phyloP scores from a whole-genome alignment of 1,284 basidiomycete species.

The Abortiporus biennis region DNA sequence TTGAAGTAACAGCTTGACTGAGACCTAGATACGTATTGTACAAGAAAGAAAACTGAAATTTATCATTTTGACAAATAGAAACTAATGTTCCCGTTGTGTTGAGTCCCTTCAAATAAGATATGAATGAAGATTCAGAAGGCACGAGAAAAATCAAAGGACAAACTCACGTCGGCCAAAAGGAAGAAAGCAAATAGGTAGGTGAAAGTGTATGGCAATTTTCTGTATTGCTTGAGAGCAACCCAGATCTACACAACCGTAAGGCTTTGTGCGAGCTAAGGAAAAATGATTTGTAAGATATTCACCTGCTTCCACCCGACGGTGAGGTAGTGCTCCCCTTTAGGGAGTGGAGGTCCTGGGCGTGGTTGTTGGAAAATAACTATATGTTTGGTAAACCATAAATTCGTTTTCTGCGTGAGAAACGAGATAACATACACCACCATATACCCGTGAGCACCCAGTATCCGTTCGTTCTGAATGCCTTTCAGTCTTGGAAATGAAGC shows the following conservation, averaged over 20 bases:
- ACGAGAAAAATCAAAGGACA: slow-evolving; percentile 1
- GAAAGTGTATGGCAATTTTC: slow-evolving; percentile 70
- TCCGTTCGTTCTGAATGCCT: slow-evolving; percentile 46
- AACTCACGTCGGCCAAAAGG: slow-evolving; percentile 65
- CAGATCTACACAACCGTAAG: slow-evolving; percentile 44
- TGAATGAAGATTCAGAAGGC: background rate
- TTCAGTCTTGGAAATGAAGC: background rate
- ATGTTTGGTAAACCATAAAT: background rate
- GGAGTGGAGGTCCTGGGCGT: slow-evolving; percentile 66
- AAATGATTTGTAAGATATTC: background rate
- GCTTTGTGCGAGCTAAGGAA: background rate
- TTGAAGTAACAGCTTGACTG: slow-evolving; percentile 67
- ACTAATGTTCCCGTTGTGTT: slow-evolving; percentile 78
- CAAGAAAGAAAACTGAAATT: slow-evolving; percentile 68
- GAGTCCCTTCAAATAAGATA: slow-evolving; percentile 44
- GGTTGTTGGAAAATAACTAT: slow-evolving; percentile 73
- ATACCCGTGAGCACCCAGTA: slow-evolving; percentile 74
- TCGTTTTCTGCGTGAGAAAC: background rate
- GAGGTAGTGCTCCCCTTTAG: slow-evolving; percentile 64
- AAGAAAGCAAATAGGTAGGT: slow-evolving; percentile 72
- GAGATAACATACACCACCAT: slow-evolving; percentile 68
- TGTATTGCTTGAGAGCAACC: slow-evolving; percentile 63
- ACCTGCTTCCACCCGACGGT: slow-evolving; percentile 82
- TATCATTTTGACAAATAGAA: slow-evolving; percentile 72
- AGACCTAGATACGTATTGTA: slow-evolving; percentile 76